Conservation (phyloP, 805 yeast genomes). For the Diddensiella santjacobensis region DNA sequence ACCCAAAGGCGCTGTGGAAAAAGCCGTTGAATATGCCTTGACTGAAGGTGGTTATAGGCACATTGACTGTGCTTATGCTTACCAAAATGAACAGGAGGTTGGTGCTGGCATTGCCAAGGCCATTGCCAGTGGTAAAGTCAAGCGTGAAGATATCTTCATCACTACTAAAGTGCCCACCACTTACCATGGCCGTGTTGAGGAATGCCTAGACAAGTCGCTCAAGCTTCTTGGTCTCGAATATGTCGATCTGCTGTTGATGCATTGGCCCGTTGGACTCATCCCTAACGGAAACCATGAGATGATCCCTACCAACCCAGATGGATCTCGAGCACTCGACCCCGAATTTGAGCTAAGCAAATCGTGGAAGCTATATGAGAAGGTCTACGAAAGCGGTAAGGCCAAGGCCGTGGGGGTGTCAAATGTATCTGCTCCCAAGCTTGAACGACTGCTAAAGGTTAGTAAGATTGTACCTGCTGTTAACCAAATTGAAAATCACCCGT, state of each 20-base stretch:
- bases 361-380: constrained; percentile 60
- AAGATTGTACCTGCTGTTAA: constrained; percentile 61
- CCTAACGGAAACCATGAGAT: constrained; percentile 39
- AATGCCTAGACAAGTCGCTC: constrained; percentile 56
- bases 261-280: constrained; percentile 70
- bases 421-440: constrained; percentile 51
- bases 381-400: constrained; percentile 45
- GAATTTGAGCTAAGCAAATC: constrained; percentile 43
- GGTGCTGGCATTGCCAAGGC: constrained; percentile 48
- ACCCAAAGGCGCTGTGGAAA: constrained; percentile 48
- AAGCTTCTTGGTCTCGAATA: constrained; percentile 65
- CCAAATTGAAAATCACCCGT: constrained; percentile 77
- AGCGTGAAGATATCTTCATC: constrained; percentile 61
- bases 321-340: constrained; percentile 36
- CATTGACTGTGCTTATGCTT: constrained; percentile 71
- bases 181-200: constrained; percentile 39
- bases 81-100: constrained; percentile 62
- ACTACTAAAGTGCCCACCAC: constrained; percentile 59
- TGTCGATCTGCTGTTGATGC: constrained; percentile 73
- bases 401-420: constrained; percentile 78
- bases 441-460: constrained; percentile 46
- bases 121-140: constrained; percentile 52
- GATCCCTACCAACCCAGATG: constrained; percentile 39
- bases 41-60: constrained; percentile 60
- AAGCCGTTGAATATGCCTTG: constrained; percentile 58